Evolutionary conservation across 2,329 filamentous ascomycete species (phyloP), one percentile per base, ranked within the genome.

Genomic region (Diplodia seriata): DNA sequence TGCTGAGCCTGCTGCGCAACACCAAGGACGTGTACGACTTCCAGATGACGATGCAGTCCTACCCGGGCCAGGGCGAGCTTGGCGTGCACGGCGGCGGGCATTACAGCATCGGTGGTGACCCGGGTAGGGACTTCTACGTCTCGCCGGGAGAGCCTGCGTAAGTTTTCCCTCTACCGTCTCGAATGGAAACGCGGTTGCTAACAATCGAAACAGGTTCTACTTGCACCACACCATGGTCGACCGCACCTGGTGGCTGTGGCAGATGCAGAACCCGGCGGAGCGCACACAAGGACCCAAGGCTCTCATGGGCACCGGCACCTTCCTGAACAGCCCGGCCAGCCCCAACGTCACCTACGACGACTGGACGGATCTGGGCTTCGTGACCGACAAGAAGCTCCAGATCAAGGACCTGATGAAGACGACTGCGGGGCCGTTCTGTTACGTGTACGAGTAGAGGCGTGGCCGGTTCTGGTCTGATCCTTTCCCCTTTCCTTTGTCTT

Each of bases 221-320:
- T 75, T 83, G 29, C 83, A 85, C 70, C 83, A 85, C 68, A 78
- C 77, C 4, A 80, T 80, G 74, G 80, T 85, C 33, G 84, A 85
- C 70, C 77, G 82, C 4, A 72, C 78, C 3, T 85, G 78, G 75
- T 84, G 81, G 81, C 82, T 81, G 20, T 85, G 84, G 84, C 83
- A 85, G 73, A 82, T 81, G 68, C 73, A 80, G 65, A 77, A 83
- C 56, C 71, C 77, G 51, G 70, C 73, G 57, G 74, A 75, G 18
- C 76, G 83, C 14, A 51, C 36, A 1, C 18, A 31, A 20, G 56
- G 66, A 18, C 73, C 75, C 66, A 73, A 78, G 61, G 76, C 74
- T 23, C 78, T 85, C 64, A 75, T 72, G 2, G 83, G 81, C 1
- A 68, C 67, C 15, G 38, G 66, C 26, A 84, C 82, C 4, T 76